Conservation (phyloP, 495 filamentous ascomycete species). For the Glarea lozoyensis region DNA sequence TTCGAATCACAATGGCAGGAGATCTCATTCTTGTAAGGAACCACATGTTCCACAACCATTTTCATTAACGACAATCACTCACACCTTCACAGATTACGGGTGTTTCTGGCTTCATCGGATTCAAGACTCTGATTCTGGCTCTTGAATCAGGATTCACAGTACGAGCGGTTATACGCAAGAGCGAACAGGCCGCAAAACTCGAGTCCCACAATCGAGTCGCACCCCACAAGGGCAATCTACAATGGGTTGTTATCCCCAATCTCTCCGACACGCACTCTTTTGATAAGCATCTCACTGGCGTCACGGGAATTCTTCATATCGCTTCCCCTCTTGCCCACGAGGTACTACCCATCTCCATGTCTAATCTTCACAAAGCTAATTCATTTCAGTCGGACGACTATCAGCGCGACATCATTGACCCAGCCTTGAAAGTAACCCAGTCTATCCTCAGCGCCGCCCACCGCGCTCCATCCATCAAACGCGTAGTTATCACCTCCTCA, state of each 20-base stretch:
- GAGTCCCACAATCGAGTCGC: conserved; percentile 8
- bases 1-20: conserved; percentile 12
- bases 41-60: background rate
- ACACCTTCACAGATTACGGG: conserved; percentile 23
- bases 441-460: conserved; percentile 31
- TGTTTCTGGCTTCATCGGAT: conserved; percentile 17
- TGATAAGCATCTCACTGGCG: conserved; percentile 9
- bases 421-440: conserved; percentile 29
- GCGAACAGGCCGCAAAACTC: conserved; percentile 21
- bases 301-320: conserved; percentile 27
- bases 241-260: conserved; percentile 13
- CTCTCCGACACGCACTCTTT: conserved; percentile 12
- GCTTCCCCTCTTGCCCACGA: conserved; percentile 28
- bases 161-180: conserved; percentile 35
- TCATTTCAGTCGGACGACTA: conserved; percentile 9
- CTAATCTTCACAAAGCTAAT: conserved; percentile 14
- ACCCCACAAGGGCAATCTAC: conserved; percentile 8
- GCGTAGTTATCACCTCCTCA: conserved; percentile 36
- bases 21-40: conserved; percentile 16
- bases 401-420: conserved; percentile 23
- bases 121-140: conserved; percentile 26
- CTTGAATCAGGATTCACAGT: conserved; percentile 30
- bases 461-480: conserved; percentile 25
- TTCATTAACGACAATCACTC: conserved; percentile 6
- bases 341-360: conserved; percentile 17